Conservation (phyloP, 2,329 filamentous ascomycete genomes). For the Talaromyces sp. region DNA sequence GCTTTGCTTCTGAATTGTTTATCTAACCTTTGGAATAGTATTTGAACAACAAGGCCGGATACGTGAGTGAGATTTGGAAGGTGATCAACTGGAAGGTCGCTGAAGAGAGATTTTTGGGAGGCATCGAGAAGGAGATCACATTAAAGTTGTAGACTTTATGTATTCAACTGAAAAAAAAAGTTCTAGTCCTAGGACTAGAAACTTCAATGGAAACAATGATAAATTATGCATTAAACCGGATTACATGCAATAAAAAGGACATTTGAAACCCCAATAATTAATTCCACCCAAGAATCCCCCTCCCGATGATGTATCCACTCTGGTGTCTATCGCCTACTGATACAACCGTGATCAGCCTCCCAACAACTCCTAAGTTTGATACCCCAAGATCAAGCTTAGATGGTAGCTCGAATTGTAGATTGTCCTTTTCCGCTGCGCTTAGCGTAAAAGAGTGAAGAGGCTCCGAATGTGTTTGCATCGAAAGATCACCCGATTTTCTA, state of each 20-base stretch:
- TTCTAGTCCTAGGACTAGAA: neutral
- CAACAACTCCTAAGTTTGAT: constrained; percentile 29
- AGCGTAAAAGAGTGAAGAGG: constrained; percentile 24
- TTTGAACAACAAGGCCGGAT: constrained; percentile 88
- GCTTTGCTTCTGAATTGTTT: neutral
- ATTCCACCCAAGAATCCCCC: constrained; percentile 30
- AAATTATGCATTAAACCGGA: neutral
- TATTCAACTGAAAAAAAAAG: neutral
- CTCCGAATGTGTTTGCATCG: constrained; percentile 3
- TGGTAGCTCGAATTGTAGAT: constrained; percentile 22
- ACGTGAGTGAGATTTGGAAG: constrained; percentile 86
- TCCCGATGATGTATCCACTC: constrained; percentile 17
- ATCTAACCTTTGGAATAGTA: constrained; percentile 49
- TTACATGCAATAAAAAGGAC: neutral
- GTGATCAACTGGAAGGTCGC: constrained; percentile 90
- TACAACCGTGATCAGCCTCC: constrained; percentile 25
- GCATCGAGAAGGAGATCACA: constrained; percentile 16
- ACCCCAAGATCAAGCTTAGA: constrained; percentile 27
- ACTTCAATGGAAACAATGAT: neutral
- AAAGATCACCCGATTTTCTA: constrained; percentile 25
- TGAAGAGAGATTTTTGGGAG: constrained; percentile 54
- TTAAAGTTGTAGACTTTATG: constrained; percentile 17
- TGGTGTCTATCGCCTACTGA: constrained; percentile 12
- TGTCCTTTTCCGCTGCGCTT: neutral
- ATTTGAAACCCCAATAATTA: constrained; percentile 10